Conservation (phyloP, 768 basidiomycete species). For the Coprinopsis marcescibilis region DNA sequence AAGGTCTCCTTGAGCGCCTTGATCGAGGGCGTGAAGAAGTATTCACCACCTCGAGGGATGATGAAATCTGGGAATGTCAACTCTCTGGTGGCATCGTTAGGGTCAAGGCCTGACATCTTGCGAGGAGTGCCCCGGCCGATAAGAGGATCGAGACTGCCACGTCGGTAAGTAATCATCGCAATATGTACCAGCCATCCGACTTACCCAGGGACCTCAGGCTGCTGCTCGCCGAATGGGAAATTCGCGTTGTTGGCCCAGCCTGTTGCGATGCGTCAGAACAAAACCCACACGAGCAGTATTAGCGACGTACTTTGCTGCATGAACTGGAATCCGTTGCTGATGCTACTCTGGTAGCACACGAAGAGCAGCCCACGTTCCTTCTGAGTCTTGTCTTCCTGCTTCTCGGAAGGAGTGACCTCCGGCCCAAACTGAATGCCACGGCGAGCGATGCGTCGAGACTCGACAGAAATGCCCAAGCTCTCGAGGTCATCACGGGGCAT, state of each 20-base stretch:
- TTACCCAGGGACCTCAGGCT: constrained; percentile 18
- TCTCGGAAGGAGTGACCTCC: constrained; percentile 38
- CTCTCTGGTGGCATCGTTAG: constrained; percentile 22
- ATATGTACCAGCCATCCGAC: constrained; percentile 2
- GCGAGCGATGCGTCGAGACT: constrained; percentile 37
- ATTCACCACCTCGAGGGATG: constrained; percentile 43
- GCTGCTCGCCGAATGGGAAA: not conserved
- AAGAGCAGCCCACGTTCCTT: constrained; percentile 46
- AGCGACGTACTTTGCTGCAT: constrained; percentile 31
- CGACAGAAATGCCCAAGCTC: constrained; percentile 19
- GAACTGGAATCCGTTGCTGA: constrained; percentile 36
- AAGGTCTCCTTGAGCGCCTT: constrained; percentile 35
- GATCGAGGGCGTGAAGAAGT: constrained; percentile 47
- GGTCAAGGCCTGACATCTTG: constrained; percentile 25
- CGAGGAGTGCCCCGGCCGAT: constrained; percentile 26
- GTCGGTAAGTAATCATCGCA: constrained; percentile 19
- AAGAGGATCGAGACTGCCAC: constrained; percentile 40
- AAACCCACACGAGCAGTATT: not conserved
- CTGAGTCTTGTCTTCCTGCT: constrained; percentile 28
- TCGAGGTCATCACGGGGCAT: constrained; percentile 41
- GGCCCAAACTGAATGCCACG: constrained; percentile 49
- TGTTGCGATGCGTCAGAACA: not conserved
- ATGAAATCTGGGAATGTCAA: constrained; percentile 34
- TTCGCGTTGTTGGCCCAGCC: not conserved
- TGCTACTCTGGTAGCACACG: constrained; percentile 35